Evolutionary conservation across 1,139 yeast species (phyloP).

Genomic region (Suhomyces choctaworum): DNA sequence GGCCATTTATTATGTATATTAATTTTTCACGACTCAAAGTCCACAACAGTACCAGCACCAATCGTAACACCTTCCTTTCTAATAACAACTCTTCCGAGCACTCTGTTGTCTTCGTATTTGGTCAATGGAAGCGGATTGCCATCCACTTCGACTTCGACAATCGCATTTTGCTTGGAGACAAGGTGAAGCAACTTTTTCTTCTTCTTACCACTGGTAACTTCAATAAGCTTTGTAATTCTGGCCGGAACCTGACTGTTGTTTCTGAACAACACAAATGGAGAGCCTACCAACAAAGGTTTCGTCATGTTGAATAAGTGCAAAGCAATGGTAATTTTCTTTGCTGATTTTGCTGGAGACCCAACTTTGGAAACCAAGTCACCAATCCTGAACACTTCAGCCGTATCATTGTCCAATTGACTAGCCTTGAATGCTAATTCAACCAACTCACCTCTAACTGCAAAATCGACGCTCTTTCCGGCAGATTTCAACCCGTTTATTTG

Average conservation of each 20-base stretch:
- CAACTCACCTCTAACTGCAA: constrained; percentile 72
- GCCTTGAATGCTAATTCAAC: constrained; percentile 58
- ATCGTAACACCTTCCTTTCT: constrained; percentile 85
- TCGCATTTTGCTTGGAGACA: constrained; percentile 70
- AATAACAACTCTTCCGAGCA: constrained; percentile 77
- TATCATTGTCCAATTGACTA: constrained; percentile 44
- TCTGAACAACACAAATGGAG: constrained; percentile 78
- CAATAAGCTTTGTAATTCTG: constrained; percentile 57
- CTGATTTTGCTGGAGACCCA: constrained; percentile 47
- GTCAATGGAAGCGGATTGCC: constrained; percentile 62
- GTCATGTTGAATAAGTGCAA: constrained; percentile 68
- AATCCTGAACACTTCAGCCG: constrained; percentile 49
- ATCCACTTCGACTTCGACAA: constrained; percentile 65
- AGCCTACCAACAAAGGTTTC: constrained; percentile 78
- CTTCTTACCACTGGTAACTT: constrained; percentile 45
- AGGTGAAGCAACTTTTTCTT: constrained; percentile 69
- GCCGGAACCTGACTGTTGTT: constrained; percentile 81
- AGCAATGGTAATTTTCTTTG: constrained; percentile 53
- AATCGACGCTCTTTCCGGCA: constrained; percentile 28
- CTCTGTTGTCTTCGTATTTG: constrained; percentile 56
- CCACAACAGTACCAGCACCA: constrained; percentile 74
- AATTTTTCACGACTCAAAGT: constrained; percentile 6
- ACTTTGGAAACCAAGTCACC: constrained; percentile 74
- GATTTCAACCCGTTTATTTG: constrained; percentile 36
- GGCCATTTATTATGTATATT: not conserved